Evolutionary conservation across 2,329 filamentous ascomycete genomes (phyloP), one percentile per base, ranked within the genome.

Genomic region (Cladosporium sp.): DNA sequence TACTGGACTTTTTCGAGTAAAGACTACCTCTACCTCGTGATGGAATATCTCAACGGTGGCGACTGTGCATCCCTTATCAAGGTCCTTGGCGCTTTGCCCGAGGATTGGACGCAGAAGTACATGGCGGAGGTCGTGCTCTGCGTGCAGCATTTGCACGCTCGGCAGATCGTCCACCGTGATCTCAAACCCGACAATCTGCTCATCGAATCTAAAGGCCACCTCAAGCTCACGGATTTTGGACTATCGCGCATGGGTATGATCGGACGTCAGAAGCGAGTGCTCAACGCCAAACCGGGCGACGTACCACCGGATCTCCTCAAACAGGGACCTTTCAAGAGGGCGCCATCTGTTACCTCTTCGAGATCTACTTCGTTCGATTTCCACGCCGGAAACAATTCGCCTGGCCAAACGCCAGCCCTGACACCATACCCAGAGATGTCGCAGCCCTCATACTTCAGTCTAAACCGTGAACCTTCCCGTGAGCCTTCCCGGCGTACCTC

Each of bases 1-100:
- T 98, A 97, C 73, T 98, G 95, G 95, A 98, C 93, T 0, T 98
- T 98, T 66, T 95, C 93, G 3, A 98, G 92, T 77, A 98, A 98
- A 67, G 93, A 98, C 66, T 98, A 96, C 66, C 83, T 98, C 19
- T 98, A 97, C 67, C 78, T 98, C 54, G 93, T 98, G 19, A 98
- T 98, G 93, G 93, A 98, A 67, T 98, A 98, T 71, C 78, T 98
- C 54, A 98, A 97, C 62, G 93, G 93, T 34, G 93, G 93, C 43
- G 93, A 98, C 65, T 98, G 92, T 67, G 93, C 95, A 45, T 95
- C 93, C 5, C 77, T 98, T 49, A 93, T 97, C 73, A 98, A 97
- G 68, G 84, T 95, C 22, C 79, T 98, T 1, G 91, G 91, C 31
- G 90, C 89, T 2, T 77, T 98, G 18, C 87, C 91, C 0, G 95